Base-by-base conservation (phyloP, 2,329 filamentous ascomycete species). In the Aspergillus texensis region DNA sequence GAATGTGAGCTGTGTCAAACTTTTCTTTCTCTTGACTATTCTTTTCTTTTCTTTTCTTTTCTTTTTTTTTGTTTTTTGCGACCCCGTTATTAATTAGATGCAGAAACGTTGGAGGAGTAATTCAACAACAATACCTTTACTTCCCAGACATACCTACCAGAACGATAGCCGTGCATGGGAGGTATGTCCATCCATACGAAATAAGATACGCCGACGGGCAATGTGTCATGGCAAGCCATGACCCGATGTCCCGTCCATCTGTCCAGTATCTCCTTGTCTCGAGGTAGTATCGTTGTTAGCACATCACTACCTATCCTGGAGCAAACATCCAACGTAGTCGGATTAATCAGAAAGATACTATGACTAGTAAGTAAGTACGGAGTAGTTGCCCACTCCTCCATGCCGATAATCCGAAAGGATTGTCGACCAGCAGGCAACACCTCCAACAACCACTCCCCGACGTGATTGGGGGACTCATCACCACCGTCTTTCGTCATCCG, bases 1-100 rank as follows among this genome's bases (percentile, higher is more conserved):
- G 39, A 66, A 65, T 67, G 36, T 63, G 63, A 65, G 56, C 64
- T 52, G 59, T 68, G 48, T 50, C 60, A 60, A 62, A 64, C 45
- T 58, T 68, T 59, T 39, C 16, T 14, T 46, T 12, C 46, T 58
- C 57, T 62, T 24, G 21, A 24, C 21, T 24, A 24, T 24, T 24
- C 21, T 24, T 24, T 24, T 24, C 1, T 24, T 24, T 32, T 32
- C 2, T 11, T 32, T 32, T 32, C 2, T 9, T 11, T 8, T 34
- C 12, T 34, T 12, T 4, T 34, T 34, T 24, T 32, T 57, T 46
- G 62, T 62, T 50, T 16, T 56, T 43, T 57, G 10, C 24, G 3
- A 14, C 48, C 28, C 16, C 48, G 28, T 30, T 19, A 32, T 52
- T n/a, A 28, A 46, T 52, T 48, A 39, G 45, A 60, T 57, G 57